phyloP scores from a whole-genome alignment of 768 basidiomycete species.

The Amanita rimosa region DNA sequence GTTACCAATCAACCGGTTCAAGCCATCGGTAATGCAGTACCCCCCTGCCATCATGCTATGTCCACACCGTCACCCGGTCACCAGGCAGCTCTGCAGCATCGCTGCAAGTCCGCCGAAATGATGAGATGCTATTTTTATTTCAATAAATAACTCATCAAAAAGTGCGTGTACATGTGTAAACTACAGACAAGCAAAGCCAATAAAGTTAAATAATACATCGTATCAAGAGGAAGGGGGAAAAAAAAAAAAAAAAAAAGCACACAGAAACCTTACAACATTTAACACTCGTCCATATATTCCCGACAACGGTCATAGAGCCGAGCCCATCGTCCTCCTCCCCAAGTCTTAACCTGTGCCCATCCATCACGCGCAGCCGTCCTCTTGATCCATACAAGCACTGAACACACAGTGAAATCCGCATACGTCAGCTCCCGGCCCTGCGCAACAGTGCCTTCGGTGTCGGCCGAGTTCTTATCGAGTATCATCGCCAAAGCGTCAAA shows the following conservation, averaged over 20 bases:
- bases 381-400: conserved; percentile 66
- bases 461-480: conserved; percentile 56
- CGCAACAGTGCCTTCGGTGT: conserved; percentile 52
- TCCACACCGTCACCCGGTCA: too few relatives aligned
- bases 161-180: too few relatives aligned
- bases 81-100: too few relatives aligned
- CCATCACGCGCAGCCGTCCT: conserved; percentile 63
- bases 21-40: too few relatives aligned
- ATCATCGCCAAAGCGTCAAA: conserved; percentile 54
- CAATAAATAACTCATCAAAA: too few relatives aligned
- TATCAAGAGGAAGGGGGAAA: too few relatives aligned
- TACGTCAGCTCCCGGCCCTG: conserved; percentile 60
- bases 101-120: too few relatives aligned
- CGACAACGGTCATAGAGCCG: conserved; percentile 50
- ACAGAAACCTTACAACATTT: conserved; percentile 4
- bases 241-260: not conserved
- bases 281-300: conserved; percentile 55
- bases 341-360: conserved; percentile 56
- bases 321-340: conserved; percentile 63
- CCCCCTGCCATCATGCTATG: too few relatives aligned
- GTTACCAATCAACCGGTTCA: too few relatives aligned
- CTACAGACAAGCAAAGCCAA: too few relatives aligned
- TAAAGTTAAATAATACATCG: too few relatives aligned
- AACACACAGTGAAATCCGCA: conserved; percentile 65
- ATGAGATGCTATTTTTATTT: too few relatives aligned